Evolutionary conservation across 2,329 filamentous ascomycete genomes (phyloP).

Genomic region (Cladosporium colombiae): DNA sequence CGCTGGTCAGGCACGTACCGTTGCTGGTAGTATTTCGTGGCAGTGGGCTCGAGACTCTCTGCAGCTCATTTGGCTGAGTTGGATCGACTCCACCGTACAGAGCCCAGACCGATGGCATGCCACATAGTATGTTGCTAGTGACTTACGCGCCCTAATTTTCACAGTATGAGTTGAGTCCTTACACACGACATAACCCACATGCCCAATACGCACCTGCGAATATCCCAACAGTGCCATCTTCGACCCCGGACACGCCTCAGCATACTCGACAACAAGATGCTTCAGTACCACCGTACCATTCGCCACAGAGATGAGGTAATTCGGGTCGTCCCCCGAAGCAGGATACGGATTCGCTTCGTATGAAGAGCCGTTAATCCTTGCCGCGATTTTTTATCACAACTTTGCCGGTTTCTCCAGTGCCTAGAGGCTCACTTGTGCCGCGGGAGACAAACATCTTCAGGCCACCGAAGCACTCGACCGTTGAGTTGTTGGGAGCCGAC

Average conservation of each 20-base stretch:
- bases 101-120: background rate
- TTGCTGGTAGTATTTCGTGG: background rate
- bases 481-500: background rate
- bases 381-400: background rate
- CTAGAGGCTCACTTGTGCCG: background rate
- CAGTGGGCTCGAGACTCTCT: background rate
- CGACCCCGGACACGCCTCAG: background rate
- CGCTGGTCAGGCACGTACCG: background rate
- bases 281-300: background rate
- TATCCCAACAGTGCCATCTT: background rate
- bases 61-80: background rate
- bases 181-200: no score
- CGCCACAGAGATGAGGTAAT: background rate
- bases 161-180: background rate
- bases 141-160: background rate
- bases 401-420: background rate
- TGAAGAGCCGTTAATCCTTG: background rate
- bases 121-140: background rate
- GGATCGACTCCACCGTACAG: background rate
- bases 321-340: background rate
- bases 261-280: background rate
- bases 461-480: background rate
- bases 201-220: background rate
- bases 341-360: background rate
- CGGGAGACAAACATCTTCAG: background rate